Evolutionary conservation across 768 basidiomycete genomes (phyloP), one percentile per base, ranked within the genome.

Genomic region (Lentinula detonsa): DNA sequence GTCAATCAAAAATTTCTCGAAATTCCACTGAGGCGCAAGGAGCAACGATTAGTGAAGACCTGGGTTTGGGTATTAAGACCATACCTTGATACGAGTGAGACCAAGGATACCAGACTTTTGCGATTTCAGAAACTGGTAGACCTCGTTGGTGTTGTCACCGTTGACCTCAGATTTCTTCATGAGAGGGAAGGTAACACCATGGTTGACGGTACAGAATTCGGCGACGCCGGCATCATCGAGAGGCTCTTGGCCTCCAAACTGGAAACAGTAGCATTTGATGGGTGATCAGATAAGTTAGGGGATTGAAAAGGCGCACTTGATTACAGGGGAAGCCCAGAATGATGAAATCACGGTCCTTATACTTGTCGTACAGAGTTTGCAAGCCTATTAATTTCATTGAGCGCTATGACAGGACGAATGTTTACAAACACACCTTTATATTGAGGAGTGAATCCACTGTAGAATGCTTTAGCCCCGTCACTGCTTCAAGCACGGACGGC

Each of bases 161-260:
- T 97, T 98, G 43, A 97, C 95, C 56, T 97, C 91, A 18, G 89
- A 89, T 76, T 96, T 98, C 76, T 86, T 89, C 87, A 92, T 91
- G 54, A 98, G 74, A 10, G 92, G 92, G 79, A 96, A 96, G 6
- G 84, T 85, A 31, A 98, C 94, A 16, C 92, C 92, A 70, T 95
- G 87, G 77, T 95, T 96, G 63, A 85, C 68, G 55, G 82, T 76
- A 76, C 92, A 93, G 73, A 90, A 91, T 68, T 85, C 76, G 18
- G 77, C 79, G 66, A 95, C 89, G 46, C 82, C 81, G n/a, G 79
- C 80, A 67, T 95, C 93, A 35, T 81, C 78, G n/a, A 82, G 87
- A 0, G 93, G 93, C 67, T 95, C 93, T 74, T 95, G 93, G 0
- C 83, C 81, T 59, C 85, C 90, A 67, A 96, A 95, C 86, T 95